Conservation (phyloP, 495 filamentous ascomycete species). For the Aspergillus homomorphus region DNA sequence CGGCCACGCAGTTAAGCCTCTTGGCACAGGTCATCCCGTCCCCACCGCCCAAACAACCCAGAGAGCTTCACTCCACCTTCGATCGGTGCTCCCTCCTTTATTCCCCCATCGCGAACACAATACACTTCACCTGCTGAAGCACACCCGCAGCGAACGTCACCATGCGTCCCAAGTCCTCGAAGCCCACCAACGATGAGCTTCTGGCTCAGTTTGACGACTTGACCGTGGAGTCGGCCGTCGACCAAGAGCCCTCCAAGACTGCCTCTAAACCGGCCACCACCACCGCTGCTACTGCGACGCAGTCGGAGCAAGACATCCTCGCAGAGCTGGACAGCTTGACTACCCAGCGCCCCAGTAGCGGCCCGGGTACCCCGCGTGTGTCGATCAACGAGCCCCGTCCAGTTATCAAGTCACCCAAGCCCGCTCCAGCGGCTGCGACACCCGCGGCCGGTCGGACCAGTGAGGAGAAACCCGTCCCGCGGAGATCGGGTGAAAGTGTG, state of each 20-base stretch:
- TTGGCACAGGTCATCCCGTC: slow-evolving; percentile 28
- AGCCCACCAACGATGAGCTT: slow-evolving; percentile 74
- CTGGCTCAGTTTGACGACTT: slow-evolving; percentile 78
- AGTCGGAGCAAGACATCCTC: slow-evolving; percentile 65
- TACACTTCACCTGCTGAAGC: neutral
- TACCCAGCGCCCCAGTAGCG: slow-evolving; percentile 60
- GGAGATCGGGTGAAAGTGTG: slow-evolving; percentile 74
- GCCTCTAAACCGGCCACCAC: slow-evolving; percentile 34
- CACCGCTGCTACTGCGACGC: slow-evolving; percentile 45
- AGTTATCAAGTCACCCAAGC: slow-evolving; percentile 55
- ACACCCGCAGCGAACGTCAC: slow-evolving; percentile 5
- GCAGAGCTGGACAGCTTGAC: slow-evolving; percentile 82
- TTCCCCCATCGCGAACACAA: slow-evolving; percentile 8
- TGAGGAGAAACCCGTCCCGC: slow-evolving; percentile 57
- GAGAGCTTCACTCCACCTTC: slow-evolving; percentile 1
- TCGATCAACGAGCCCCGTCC: slow-evolving; percentile 52
- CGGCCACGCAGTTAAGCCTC: slow-evolving; percentile 15
- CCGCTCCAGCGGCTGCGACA: slow-evolving; percentile 50
- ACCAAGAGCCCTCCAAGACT: slow-evolving; percentile 41
- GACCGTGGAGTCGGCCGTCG: slow-evolving; percentile 45
- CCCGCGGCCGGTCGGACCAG: slow-evolving; percentile 54
- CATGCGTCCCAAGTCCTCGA: slow-evolving; percentile 49
- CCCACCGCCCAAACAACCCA: slow-evolving; percentile 22
- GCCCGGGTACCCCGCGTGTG: slow-evolving; percentile 79
- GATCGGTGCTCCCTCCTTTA: neutral